These are phyloP conservation scores for Skeletonema menzelii DNA, from an alignment of 108 stramenopile species.

Conservation along the genomic window DNA sequence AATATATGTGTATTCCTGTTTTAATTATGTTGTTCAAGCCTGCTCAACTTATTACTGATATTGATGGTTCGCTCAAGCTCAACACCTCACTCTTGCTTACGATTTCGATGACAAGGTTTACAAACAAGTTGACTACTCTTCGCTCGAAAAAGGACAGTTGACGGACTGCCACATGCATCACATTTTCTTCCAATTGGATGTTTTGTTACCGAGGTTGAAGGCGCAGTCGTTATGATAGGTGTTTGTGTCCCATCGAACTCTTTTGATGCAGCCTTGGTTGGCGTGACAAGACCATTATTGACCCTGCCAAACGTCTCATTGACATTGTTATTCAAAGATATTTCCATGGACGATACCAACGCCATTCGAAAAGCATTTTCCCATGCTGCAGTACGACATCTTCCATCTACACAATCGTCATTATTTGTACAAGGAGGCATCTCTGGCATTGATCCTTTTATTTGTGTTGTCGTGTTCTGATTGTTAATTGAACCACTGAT, in stretches of 20 bases:
- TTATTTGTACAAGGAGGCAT: conserved; percentile 19
- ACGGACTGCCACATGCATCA: neutral
- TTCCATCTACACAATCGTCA: conserved; percentile 26
- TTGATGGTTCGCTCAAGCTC: too few species aligned
- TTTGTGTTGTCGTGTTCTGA: neutral
- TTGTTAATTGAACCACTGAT: neutral
- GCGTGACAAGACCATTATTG: neutral
- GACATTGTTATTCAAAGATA: neutral
- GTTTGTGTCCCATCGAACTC: neutral
- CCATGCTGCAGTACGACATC: conserved; percentile 61
- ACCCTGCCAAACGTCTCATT: neutral
- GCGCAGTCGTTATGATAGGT: neutral
- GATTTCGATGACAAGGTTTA: conserved; percentile 4
- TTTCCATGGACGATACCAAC: conserved; percentile 42
- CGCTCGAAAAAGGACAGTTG: conserved; percentile 6
- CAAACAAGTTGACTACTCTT: conserved; percentile 13
- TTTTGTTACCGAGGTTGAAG: neutral
- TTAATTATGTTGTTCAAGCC: too few species aligned
- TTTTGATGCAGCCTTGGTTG: neutral
- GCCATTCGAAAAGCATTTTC: conserved; percentile 56
- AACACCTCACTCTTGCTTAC: neutral
- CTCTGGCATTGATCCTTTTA: conserved; percentile 13
- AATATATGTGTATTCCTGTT: too few species aligned
- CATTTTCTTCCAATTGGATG: neutral
- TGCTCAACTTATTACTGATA: too few species aligned